Conservation (phyloP, 2,329 filamentous ascomycete species). For the Colletotrichum spinosum region DNA sequence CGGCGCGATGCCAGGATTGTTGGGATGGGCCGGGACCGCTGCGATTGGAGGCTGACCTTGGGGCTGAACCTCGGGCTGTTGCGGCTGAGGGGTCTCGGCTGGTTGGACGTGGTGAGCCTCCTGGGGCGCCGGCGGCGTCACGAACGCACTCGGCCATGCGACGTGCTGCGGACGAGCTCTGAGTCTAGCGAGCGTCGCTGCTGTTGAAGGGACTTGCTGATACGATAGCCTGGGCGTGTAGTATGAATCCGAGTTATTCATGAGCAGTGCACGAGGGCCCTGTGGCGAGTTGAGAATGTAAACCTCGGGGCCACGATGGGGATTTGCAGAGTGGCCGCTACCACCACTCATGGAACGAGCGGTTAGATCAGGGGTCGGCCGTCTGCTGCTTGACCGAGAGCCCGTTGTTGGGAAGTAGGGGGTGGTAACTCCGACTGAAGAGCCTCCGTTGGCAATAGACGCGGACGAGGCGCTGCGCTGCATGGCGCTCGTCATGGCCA, state of each 20-base stretch:
- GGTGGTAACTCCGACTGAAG: constrained; percentile 58
- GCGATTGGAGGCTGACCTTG: constrained; percentile 43
- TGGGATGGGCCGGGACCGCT: constrained; percentile 48
- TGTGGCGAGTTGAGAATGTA: constrained; percentile 71
- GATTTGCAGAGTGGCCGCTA: constrained; percentile 42
- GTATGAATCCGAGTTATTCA: constrained; percentile 66
- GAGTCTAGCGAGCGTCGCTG: constrained; percentile 28
- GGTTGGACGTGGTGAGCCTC: constrained; percentile 29
- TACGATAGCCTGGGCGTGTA: constrained; percentile 54
- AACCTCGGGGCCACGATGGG: constrained; percentile 57
- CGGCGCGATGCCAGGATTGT: constrained; percentile 53
- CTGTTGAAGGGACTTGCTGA: constrained; percentile 12
- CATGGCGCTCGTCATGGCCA: constrained; percentile 60
- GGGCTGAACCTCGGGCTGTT: constrained; percentile 43
- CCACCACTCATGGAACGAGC: constrained; percentile 47
- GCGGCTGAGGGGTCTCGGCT: constrained; percentile 36
- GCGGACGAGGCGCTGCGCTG: constrained; percentile 62
- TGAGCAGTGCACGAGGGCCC: constrained; percentile 68
- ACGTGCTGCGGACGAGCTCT: constrained; percentile 29
- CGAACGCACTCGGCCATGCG: constrained; percentile 27
- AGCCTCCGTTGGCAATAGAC: constrained; percentile 51
- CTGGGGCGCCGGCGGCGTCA: constrained; percentile 38
- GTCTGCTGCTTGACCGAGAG: constrained; percentile 57
- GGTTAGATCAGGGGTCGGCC: constrained; percentile 59
- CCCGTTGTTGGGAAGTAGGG: constrained; percentile 49